A percentile compares a stretch with the other conserved stretches of the same genome.
Evolutionary conservation across 2,329 filamentous ascomycete genomes (phyloP).

Genomic region (Aureobasidium sp.): DNA sequence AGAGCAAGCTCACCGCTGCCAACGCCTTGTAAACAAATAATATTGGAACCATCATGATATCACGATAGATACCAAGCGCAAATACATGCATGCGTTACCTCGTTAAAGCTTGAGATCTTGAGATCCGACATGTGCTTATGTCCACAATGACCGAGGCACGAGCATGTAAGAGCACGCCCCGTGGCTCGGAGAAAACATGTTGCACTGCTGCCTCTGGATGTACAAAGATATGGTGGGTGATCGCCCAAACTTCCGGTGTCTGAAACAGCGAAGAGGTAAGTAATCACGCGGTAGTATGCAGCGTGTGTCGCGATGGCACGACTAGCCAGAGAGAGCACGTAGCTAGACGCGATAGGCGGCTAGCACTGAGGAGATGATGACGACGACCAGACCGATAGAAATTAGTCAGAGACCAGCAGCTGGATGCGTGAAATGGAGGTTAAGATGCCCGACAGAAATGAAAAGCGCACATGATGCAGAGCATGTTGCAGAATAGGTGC

Average conservation of each 20-base stretch:
- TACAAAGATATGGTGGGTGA: neutral
- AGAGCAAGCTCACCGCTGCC: slow-evolving; percentile 18
- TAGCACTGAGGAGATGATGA: neutral
- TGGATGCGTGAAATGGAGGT: neutral
- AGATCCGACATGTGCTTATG: neutral
- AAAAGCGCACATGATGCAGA: slow-evolving; percentile 11
- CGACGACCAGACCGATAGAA: slow-evolving; percentile 1
- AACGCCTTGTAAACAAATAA: neutral
- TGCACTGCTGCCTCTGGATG: slow-evolving; percentile 5
- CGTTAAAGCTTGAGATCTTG: neutral
- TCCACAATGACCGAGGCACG: neutral
- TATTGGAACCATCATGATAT: slow-evolving; percentile 7
- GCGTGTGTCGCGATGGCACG: neutral
- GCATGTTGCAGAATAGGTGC: slow-evolving; percentile 3
- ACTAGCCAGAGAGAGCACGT: neutral
- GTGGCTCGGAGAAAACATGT: neutral
- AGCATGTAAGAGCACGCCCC: neutral
- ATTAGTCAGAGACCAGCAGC: neutral
- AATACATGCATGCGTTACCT: slow-evolving; percentile 3
- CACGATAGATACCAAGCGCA: slow-evolving; percentile 10
- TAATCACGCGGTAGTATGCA: neutral
- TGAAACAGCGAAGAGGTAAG: neutral
- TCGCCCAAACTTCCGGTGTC: neutral
- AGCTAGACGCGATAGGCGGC: neutral
- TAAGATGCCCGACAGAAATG: neutral